Conservation (phyloP, 2,329 filamentous ascomycete genomes). For the Grosmannia clavigera region DNA sequence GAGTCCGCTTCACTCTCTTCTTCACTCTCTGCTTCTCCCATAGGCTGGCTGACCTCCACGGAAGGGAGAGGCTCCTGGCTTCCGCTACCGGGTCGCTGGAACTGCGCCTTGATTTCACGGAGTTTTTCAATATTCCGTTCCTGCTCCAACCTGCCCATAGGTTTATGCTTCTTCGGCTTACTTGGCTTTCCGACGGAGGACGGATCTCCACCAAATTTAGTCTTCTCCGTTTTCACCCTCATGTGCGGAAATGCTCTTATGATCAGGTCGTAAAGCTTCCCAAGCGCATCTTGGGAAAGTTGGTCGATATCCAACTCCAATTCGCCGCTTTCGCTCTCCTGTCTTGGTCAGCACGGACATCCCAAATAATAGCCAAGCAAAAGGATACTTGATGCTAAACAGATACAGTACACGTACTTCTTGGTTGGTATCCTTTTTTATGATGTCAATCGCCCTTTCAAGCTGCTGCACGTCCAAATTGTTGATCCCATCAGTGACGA, state of each 20-base stretch:
- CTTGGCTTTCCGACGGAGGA: conserved; percentile 20
- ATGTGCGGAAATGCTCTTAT: conserved; percentile 26
- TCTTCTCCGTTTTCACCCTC: conserved; percentile 21
- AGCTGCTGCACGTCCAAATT: conserved; percentile 69
- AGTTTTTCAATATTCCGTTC: conserved; percentile 54
- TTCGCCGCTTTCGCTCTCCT: conserved; percentile 48
- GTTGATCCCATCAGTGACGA: conserved; percentile 77
- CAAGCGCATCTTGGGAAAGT: conserved; percentile 41
- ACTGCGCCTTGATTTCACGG: conserved; percentile 44
- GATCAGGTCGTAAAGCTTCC: conserved; percentile 36
- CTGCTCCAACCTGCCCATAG: conserved; percentile 62
- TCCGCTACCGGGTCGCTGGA: conserved; percentile 31
- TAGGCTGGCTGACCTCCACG: conserved; percentile 22
- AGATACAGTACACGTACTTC: conserved; percentile 42
- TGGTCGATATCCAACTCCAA: conserved; percentile 48
- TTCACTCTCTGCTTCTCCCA: conserved; percentile 28
- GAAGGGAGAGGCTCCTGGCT: conserved; percentile 32
- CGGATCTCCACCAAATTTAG: conserved; percentile 15
- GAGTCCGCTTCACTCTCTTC: conserved; percentile 35
- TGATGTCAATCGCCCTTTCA: conserved; percentile 72
- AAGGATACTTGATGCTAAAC: conserved; percentile 10
- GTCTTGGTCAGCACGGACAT: conserved; percentile 5
- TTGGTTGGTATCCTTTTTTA: conserved; percentile 71
- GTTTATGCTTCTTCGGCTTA: conserved; percentile 63
- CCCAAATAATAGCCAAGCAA: not conserved